Evolutionary conservation across 805 yeast species (phyloP).

Genomic region (Starmera pachycereana): DNA sequence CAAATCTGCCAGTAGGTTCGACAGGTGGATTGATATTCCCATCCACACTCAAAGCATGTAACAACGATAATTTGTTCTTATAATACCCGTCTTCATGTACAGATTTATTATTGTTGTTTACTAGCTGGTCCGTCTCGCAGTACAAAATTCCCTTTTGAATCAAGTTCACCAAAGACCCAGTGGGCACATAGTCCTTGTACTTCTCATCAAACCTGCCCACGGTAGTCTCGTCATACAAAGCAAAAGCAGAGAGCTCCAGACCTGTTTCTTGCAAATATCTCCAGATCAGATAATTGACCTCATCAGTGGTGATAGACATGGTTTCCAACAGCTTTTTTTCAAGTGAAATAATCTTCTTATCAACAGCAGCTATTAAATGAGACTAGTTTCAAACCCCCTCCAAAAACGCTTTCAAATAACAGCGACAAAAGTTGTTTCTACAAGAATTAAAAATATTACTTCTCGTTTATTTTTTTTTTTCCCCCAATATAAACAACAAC

Average conservation of each 20-base stretch:
- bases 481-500: neutral
- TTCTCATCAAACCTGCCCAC: slow-evolving; percentile 46
- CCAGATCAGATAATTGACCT: slow-evolving; percentile 88
- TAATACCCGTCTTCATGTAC: slow-evolving; percentile 16
- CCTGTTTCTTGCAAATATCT: slow-evolving; percentile 85
- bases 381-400: no score
- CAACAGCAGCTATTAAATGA: no score
- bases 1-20: slow-evolving; percentile 22
- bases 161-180: slow-evolving; percentile 72
- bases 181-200: slow-evolving; percentile 44
- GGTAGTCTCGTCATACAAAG: slow-evolving; percentile 65
- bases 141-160: slow-evolving; percentile 82
- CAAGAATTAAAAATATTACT: no score
- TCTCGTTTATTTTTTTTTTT: neutral
- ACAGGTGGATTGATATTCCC: slow-evolving; percentile 21
- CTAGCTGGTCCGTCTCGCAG: slow-evolving; percentile 55
- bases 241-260: slow-evolving; percentile 63
- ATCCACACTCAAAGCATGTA: slow-evolving; percentile 42
- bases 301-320: slow-evolving; percentile 77
- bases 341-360: no score
- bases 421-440: no score
- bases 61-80: slow-evolving; percentile 34
- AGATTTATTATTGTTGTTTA: slow-evolving; percentile 24
- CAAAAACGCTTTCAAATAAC: no score
- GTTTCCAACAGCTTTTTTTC: neutral